phyloP scores from a whole-genome alignment of 2,329 filamentous ascomycete genomes.

The Ascosphaera pollenicola region DNA sequence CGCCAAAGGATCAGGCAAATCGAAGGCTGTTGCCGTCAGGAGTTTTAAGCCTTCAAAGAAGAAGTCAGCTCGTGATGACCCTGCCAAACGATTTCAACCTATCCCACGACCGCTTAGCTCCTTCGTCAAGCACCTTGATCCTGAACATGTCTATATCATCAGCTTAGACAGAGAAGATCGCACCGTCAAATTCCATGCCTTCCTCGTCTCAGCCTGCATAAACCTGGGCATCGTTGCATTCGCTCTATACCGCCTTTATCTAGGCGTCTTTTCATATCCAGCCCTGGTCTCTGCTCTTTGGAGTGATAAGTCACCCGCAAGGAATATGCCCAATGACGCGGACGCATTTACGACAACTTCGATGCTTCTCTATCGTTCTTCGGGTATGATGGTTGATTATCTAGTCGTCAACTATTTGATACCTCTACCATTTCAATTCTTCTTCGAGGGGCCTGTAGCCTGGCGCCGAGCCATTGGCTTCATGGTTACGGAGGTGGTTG shows the following conservation, averaged over 20 bases:
- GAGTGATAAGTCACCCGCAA: background rate
- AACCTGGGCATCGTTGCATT: constrained; percentile 45
- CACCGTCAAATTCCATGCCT: constrained; percentile 61
- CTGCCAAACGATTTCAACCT: background rate
- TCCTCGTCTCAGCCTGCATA: constrained; percentile 54
- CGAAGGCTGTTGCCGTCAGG: constrained; percentile 8
- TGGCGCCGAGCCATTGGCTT: constrained; percentile 66
- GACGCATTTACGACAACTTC: background rate
- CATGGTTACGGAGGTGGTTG: constrained; percentile 55
- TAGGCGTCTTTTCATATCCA: constrained; percentile 52
- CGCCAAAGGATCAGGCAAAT: constrained; percentile 6
- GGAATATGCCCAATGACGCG: background rate
- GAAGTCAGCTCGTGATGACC: background rate
- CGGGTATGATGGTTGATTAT: constrained; percentile 48
- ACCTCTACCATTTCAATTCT: constrained; percentile 54
- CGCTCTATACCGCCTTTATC: constrained; percentile 45
- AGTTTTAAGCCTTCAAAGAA: constrained; percentile 11
- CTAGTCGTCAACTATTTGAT: constrained; percentile 43
- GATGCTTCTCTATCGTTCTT: background rate
- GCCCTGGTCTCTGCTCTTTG: constrained; percentile 25
- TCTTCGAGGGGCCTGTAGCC: constrained; percentile 37
- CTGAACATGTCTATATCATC: constrained; percentile 55
- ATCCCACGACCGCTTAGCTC: constrained; percentile 35
- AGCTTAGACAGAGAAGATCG: constrained; percentile 55
- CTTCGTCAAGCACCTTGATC: constrained; percentile 44